A percentile compares a stretch with the other conserved stretches of the same genome.
Evolutionary conservation across 2,329 filamentous ascomycete genomes (phyloP).

Genomic region (Westerdykella aurantiaca): DNA sequence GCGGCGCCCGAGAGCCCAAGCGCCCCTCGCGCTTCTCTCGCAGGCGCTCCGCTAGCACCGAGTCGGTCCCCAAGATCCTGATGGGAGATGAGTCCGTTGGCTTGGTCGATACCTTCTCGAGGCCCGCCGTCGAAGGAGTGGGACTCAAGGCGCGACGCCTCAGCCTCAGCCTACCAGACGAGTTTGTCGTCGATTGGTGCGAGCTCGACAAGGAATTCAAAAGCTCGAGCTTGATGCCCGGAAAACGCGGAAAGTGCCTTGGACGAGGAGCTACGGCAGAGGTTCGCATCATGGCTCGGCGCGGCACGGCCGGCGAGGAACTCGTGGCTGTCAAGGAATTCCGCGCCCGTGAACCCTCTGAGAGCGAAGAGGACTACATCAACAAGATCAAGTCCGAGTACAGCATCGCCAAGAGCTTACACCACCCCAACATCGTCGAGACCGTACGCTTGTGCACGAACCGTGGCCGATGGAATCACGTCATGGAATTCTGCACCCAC

Average conservation of each 20-base stretch:
- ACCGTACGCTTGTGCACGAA: constrained; percentile 69
- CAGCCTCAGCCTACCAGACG: constrained; percentile 67
- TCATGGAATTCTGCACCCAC: constrained; percentile 86
- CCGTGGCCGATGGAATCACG: constrained; percentile 74
- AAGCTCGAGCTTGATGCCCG: constrained; percentile 60
- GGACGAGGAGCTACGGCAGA: constrained; percentile 79
- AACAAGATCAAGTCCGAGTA: constrained; percentile 90
- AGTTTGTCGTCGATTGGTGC: constrained; percentile 65
- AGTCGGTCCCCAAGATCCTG: constrained; percentile 23
- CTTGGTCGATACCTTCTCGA: constrained; percentile 33
- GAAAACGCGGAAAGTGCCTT: constrained; percentile 66
- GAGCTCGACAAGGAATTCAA: constrained; percentile 66
- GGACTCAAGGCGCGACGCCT: constrained; percentile 74
- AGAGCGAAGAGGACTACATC: constrained; percentile 69
- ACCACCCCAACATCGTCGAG: constrained; percentile 83
- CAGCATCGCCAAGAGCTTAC: constrained; percentile 76
- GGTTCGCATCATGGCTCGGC: constrained; percentile 73
- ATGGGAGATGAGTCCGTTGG: constrained; percentile 24
- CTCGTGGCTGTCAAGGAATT: constrained; percentile 86
- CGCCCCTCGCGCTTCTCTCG: constrained; percentile 19
- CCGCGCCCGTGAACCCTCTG: constrained; percentile 62
- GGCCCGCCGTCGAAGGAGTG: constrained; percentile 59
- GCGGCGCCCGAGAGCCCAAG: constrained; percentile 15
- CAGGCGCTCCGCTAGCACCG: constrained; percentile 35
- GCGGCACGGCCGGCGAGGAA: constrained; percentile 59